These are phyloP conservation scores for Rhynchospora breviuscula DNA, from an alignment of 176 grass and related monocot species.

Conservation along the genomic window DNA sequence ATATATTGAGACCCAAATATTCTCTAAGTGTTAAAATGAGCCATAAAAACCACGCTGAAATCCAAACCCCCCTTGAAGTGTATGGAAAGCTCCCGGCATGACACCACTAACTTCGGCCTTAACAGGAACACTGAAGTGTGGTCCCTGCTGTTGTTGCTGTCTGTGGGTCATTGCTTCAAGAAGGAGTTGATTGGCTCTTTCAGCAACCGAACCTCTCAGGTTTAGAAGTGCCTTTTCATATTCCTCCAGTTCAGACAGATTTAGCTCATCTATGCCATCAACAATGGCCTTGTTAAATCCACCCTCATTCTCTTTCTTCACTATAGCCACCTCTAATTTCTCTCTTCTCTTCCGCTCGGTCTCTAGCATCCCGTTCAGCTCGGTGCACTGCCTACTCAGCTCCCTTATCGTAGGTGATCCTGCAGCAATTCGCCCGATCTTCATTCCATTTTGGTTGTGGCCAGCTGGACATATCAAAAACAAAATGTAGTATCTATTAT, in stretches of 20 bases:
- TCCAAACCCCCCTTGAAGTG: neutral
- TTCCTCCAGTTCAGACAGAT: conserved; percentile 22
- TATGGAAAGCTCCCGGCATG: neutral
- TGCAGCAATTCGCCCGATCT: neutral
- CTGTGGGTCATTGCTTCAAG: conserved; percentile 22
- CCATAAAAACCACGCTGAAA: conserved; percentile 2
- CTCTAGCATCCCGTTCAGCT: conserved; percentile 23
- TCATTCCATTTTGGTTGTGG: conserved; percentile 3
- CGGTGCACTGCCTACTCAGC: conserved; percentile 33
- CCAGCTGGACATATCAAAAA: neutral
- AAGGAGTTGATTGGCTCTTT: conserved; percentile 26
- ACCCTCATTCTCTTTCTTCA: conserved; percentile 19
- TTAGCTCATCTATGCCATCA: conserved; percentile 18
- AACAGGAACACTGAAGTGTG: neutral
- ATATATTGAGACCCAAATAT: neutral
- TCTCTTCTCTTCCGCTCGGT: conserved; percentile 22
- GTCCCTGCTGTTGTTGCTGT: conserved; percentile 14
- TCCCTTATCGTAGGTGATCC: conserved; percentile 6
- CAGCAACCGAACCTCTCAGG: conserved; percentile 19
- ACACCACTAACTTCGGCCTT: neutral
- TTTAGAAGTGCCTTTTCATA: conserved; percentile 25
- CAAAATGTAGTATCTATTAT: neutral
- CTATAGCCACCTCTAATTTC: conserved; percentile 19
- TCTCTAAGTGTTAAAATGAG: neutral
- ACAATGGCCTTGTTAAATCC: conserved; percentile 24